Evolutionary conservation across 805 yeast species (phyloP), one percentile per base, ranked within the genome.

Genomic region (Saturnispora mendoncae): DNA sequence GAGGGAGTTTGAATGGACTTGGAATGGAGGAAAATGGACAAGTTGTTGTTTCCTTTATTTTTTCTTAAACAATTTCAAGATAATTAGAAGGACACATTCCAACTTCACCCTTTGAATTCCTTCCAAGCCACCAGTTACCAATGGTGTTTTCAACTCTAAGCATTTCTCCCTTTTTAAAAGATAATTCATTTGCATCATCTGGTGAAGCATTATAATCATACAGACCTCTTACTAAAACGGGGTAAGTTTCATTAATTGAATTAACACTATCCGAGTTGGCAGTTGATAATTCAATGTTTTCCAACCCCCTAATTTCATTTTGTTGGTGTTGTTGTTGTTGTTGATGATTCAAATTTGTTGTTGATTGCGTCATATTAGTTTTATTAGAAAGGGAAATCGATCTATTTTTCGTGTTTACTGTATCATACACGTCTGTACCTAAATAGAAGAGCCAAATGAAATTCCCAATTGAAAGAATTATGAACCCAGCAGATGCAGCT

Each of bases 101-200:
- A 33, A 86, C 83, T 59, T 87, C 92, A 26, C 98, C 98, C 51
- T 77, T 82, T 7, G 81, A 71, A 55, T 88, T 76, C 60, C 83
- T 77, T 31, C 95, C 97, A 64, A 87, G 95, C 97, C 97, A 90
- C 98, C 98, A 90, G 64, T 94, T 80, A 35, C 97, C 97, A 50
- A 84, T 84, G 43, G 86, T 85, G 56, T 90, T 97, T 51, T 85
- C 85, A 26, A 90, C 94, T 54, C 80, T 86, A 60, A 90, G 71
- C n/a, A 86, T 66, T 61, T 90, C 97, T 42, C 92, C 96, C 60
- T 88, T 86, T 48, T 72, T 78, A 55, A 90, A 92, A 4, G 95
- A 82, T 19, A 90, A 74, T 64, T 90, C 98, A 55, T 88, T 87
- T 47, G 82, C 86, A 60, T 90, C 98, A 44, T 82, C 94, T 2